Base-by-base conservation (phyloP, 2,329 filamentous ascomycete species). In the Xylariaceae sp. region DNA sequence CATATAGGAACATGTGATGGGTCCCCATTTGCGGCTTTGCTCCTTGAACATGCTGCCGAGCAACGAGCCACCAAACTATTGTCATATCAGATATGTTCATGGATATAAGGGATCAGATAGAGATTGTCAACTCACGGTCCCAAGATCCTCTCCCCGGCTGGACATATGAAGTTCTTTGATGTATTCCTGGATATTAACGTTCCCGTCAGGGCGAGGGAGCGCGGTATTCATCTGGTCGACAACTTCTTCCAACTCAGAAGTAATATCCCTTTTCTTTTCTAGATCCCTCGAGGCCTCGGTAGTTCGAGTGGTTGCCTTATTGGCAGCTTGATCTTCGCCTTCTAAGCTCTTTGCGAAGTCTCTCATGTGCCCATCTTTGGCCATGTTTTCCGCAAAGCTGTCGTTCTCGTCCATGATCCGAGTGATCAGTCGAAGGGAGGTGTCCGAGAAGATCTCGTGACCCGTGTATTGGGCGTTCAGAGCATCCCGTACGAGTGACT, bases 11-110 rank as follows among this genome's bases (percentile, higher is more conserved):
- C 71, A 43, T 0, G 74, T 72, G 1, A 82, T 61, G 0, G 53
- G 45, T 5, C 67, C 61, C 78, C 77, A 80, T 27, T 74, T 75
- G 10, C 52, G 53, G 0, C 76, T 73, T 55, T 82, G 78, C 40
- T 72, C 71, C 46, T 71, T 71, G 63, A 80, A 75, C 7, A 72
- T 59, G 1, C 64, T 67, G 5, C 66, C 60, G 2, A 76, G 55
- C 2, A 76, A 51, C 3, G 49, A 15, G 9, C 42, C 42, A 15
- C 54, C 48, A 31, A 60, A 58, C 64, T 66, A 38, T 35, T 38
- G 27, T 3, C 38, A 42, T 42, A 31, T 56, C 6, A 54, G 48
- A 7, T 7, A 27, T 27, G 22, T 27, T 27, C 22, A 27, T 27
- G 22, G 36, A 7, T 6, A 41, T 2, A 2, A 6, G 12, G 19